Base-by-base conservation (phyloP, 2,329 filamentous ascomycete genomes). In the Fusarium euwallaceae region DNA sequence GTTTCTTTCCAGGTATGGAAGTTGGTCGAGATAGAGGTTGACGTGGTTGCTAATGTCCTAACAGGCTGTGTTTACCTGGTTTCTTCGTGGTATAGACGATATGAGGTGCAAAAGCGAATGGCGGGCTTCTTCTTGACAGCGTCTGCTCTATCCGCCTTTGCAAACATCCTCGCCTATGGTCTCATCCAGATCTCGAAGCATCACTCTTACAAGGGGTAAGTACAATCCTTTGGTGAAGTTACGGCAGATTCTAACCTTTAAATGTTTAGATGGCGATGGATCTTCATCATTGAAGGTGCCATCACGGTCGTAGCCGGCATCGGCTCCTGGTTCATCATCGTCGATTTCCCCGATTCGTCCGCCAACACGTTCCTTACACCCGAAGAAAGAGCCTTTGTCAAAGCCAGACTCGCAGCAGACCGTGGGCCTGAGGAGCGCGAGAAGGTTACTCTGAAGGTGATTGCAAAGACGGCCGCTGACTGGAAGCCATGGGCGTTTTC, bases 401-500 rank as follows among this genome's bases (percentile, higher is more conserved):
- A 74, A 10, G 61, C 65, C 2, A 41, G 72, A 2, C 69, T 74
- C 0, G 61, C 37, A 1, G 53, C 64, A 0, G 72, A 74, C 0
- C 72, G 72, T 1, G 72, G 71, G 0, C 72, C 71, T 0, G 72
- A 74, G 16, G 61, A 74, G 22, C 61, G 56, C 16, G 72, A 74
- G 6, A 69, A 65, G 2, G 72, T 74, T 0, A 74, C 71, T 0
- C 2, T 58, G 6, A 72, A 59, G 37, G 60, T 66, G 6, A 3
- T 74, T 9, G 20, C 37, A 0, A 48, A 65, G 5, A 74, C 71
- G 1, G 72, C 72, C 0, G 53, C 58, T 1, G 71, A 74, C 7
- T 74, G 71, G 72, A 74, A 74, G 8, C 72, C 72, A 0, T 74
- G 72, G 72, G 72, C 72, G 0, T 74, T 59, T 32, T 74, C 72